Conservation (phyloP, 164 flowering plant species). For the Nymphaea colorata region DNA sequence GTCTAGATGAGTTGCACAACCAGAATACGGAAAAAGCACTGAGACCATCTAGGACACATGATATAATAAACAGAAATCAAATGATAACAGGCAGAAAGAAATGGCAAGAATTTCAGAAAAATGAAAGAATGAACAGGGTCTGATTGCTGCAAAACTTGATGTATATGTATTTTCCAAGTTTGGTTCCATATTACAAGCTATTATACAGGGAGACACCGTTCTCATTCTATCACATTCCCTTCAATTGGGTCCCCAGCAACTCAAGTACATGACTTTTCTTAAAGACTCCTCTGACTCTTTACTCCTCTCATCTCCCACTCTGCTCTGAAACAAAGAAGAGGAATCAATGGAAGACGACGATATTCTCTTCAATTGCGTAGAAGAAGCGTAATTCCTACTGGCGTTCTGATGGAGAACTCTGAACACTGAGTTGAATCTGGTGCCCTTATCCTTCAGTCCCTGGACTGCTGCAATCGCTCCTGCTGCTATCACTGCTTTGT, state of each 20-base stretch:
- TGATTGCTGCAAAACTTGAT: too few species aligned
- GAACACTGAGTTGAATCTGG: background rate
- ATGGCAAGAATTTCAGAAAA: too few species aligned
- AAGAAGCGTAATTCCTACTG: constrained; percentile 4
- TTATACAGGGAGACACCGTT: too few species aligned
- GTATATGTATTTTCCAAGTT: too few species aligned
- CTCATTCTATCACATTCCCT: background rate
- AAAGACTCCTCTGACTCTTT: constrained; percentile 13
- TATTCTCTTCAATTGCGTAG: constrained; percentile 8
- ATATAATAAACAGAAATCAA: too few species aligned
- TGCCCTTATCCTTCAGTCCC: constrained; percentile 46
- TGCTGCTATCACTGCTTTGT: constrained; percentile 30
- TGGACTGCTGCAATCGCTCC: constrained; percentile 43
- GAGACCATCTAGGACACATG: too few species aligned
- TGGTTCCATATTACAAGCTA: too few species aligned
- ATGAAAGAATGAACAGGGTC: too few species aligned
- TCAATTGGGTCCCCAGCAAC: constrained; percentile 14
- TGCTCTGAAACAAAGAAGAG: background rate
- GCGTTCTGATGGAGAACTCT: constrained; percentile 9
- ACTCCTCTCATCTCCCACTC: background rate
- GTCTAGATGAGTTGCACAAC: too few species aligned
- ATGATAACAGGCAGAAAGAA: too few species aligned
- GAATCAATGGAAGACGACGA: constrained; percentile 2
- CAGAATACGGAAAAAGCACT: too few species aligned
- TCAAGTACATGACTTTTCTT: constrained; percentile 15